Evolutionary conservation across 495 filamentous ascomycete genomes (phyloP), one percentile per base, ranked within the genome.

Genomic region (Penicillium soppii): DNA sequence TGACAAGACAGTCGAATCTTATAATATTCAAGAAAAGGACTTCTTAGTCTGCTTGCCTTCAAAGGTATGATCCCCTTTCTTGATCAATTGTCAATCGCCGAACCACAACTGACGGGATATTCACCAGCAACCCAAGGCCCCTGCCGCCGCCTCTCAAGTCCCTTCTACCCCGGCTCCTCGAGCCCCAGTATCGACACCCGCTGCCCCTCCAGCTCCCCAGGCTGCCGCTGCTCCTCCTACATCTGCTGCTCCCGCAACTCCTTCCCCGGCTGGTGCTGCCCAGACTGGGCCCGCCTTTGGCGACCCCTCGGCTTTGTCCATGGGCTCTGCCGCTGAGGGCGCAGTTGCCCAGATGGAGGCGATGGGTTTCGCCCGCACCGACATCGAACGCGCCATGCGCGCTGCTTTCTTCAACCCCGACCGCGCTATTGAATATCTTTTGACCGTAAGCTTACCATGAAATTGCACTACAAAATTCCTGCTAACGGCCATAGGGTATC

Each of bases 11-110:
- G 86, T 97, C 57, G 91, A 91, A 66, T 89, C 87, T 5, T 97
- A 96, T 76, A 95, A 87, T 73, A 96, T 98, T 51, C 92, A 98
- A 73, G 94, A 97, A 81, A 98, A 97, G 81, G 94, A 94, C 20
- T 97, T 96, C 68, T 87, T 98, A 59, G 95, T 98, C 36, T 98
- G 94, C 71, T 94, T 98, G 82, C 83, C 94, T 37, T 86, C 85
- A 51, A 97, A 97, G 89, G 92, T 96, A 81, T 54, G 16, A 43
- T 8, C 12, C 21, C 1, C 26, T 13, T 35, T 23, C 4, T 29
- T 15, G 27, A 20, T 12, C 13, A 16, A 26, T 16, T 33, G 12
- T 40, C 22, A 16, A 9, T 42, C 43, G 38, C 7, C 4, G 5
- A 21, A 4, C 8, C 44, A n/a, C 17, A 17, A 38, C 21, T 54